A percentile compares a stretch with the other conserved stretches of the same genome.
Evolutionary conservation across 2,329 filamentous ascomycete species (phyloP).

Genomic region (Diplodia corticola): DNA sequence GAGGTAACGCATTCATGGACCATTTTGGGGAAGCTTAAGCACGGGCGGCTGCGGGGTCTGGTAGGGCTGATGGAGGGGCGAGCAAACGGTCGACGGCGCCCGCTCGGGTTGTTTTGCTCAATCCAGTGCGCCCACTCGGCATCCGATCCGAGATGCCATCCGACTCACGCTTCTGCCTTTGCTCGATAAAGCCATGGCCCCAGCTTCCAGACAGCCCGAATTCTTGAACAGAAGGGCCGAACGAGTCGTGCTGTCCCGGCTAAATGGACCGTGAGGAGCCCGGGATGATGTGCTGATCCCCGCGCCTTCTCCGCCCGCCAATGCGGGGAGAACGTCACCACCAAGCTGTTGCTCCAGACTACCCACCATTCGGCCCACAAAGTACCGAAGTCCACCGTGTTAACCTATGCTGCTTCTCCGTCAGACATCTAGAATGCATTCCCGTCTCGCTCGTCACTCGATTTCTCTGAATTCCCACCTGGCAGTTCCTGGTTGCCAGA

Average conservation of each 20-base stretch:
- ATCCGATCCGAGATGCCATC: background rate
- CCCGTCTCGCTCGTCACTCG: no score
- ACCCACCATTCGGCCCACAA: background rate
- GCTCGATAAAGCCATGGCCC: background rate
- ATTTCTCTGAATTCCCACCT: background rate
- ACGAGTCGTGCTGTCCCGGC: no score
- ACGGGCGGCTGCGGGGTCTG: constrained; percentile 8
- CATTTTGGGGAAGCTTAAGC: background rate
- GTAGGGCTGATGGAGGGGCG: background rate
- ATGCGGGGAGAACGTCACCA: no score
- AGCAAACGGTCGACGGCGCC: background rate
- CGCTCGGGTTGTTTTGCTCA: background rate
- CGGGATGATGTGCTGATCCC: no score
- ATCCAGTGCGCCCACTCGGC: background rate
- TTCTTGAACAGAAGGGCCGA: no score
- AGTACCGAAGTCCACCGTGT: background rate
- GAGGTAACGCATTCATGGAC: background rate
- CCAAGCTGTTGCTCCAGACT: no score
- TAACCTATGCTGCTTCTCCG: background rate
- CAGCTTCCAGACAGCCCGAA: no score
- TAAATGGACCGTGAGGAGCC: no score
- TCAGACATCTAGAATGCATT: no score
- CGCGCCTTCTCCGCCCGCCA: no score
- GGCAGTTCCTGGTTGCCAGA: no score
- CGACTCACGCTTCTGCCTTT: no score